Percentiles rank a stretch among this genome's conserved stretches.
phyloP scores from a whole-genome alignment of 23 red algal genomes.

The Agarophyton chilense region DNA sequence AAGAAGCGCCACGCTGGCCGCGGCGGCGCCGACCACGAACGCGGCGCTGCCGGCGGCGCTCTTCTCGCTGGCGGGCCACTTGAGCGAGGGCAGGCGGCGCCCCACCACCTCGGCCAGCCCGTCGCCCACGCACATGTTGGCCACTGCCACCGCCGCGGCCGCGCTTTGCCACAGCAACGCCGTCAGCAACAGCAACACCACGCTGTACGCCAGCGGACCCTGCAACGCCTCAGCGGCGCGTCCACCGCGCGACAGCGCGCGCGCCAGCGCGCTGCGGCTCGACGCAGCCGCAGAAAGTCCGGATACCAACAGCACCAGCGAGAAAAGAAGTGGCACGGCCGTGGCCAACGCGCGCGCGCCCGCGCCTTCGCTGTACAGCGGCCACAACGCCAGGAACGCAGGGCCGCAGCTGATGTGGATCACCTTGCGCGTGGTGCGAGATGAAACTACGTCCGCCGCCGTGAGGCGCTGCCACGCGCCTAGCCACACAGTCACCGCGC shows the following conservation, averaged over 20 bases:
- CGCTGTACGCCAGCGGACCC: conserved; percentile 7
- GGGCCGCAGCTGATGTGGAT: conserved; percentile 28
- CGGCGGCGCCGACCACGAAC: not conserved
- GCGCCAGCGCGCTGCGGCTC: conserved; percentile 5
- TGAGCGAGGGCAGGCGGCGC: not conserved
- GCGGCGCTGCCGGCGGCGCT: conserved; percentile 9
- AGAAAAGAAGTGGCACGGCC: not conserved
- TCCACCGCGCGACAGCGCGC: not conserved
- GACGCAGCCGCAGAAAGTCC: not conserved
- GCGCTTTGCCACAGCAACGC: not conserved
- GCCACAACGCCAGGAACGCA: conserved; percentile 10
- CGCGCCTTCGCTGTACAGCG: not conserved
- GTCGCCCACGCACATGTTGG: conserved; percentile 34
- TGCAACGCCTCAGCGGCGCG: not conserved
- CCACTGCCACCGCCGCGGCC: not conserved
- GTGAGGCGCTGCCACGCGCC: conserved; percentile 7
- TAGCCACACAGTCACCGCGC: not conserved
- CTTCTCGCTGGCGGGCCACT: not conserved
- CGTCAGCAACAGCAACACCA: not conserved
- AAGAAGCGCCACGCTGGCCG: not conserved
- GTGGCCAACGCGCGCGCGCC: conserved; percentile 1
- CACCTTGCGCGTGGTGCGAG: conserved; percentile 9
- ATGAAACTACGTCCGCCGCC: not conserved
- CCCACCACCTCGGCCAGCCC: conserved; percentile 33
- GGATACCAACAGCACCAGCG: not conserved